Base-by-base conservation (phyloP, 2,329 filamentous ascomycete genomes). In the Cryphonectria carpinicola region DNA sequence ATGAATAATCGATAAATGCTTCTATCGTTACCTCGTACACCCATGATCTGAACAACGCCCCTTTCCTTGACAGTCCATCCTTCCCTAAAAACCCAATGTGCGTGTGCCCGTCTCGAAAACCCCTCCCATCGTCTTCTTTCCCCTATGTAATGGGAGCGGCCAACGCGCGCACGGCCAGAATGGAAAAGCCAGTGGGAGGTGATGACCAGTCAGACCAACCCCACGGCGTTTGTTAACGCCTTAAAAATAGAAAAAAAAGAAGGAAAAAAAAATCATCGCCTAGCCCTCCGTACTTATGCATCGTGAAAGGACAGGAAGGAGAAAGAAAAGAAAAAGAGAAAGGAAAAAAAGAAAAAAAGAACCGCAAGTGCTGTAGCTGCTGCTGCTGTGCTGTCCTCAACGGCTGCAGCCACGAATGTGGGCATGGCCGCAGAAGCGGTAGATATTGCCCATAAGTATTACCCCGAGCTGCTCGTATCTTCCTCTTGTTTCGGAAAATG, bases 11-110 rank as follows among this genome's bases (percentile, higher is more conserved):
- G n/a, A 68, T 68, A 64, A 43, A 56, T 68, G 66, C 66, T 62
- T 39, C 46, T 68, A 68, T 68, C 66, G 35, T 68, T 64, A 43
- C 32, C 43, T 64, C 66, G n/a, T 68, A 52, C 66, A 56, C n/a
- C 60, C 66, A 19, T 52, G 14, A 64, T 56, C 13, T n/a, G 39
- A 28, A 22, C 13, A 41, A 63, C n/a, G 39, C 32, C 32, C 32
- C 32, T 17, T 25, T 25, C 32, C 43, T 19, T 25, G 17, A 25
- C 37, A 63, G n/a, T 63, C 60, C 37, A 25, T 43, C 22, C 37
- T 3, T 64, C 62, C 46, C 46, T 49, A 49, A 10, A 10, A 49
- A 46, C 32, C 35, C 41, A 64, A 17, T 60, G 17, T 60, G 56
- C 32, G 56, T 4, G 28, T 60, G 28, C 32, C 14, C 14, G 8